Conservation (phyloP, 192 early-diverging fungal species). For the Linnemannia schmuckeri region DNA sequence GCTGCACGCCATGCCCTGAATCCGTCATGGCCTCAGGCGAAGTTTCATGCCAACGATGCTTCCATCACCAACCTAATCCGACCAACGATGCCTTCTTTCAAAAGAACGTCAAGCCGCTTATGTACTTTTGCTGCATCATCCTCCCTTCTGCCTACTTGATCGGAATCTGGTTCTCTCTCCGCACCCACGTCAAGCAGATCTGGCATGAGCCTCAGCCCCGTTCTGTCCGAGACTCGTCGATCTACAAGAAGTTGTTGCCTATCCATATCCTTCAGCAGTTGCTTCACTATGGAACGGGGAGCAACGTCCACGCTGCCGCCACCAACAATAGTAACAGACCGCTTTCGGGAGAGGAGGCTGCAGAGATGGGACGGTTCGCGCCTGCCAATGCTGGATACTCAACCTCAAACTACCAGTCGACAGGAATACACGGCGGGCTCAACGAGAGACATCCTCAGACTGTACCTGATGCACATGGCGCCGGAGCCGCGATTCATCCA, state of each 20-base stretch:
- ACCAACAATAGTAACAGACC: constrained; percentile 23
- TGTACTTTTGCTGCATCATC: constrained; percentile 80
- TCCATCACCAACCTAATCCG: constrained; percentile 72
- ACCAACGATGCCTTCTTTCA: constrained; percentile 85
- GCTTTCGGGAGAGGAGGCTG: constrained; percentile 24
- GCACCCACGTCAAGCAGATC: constrained; percentile 88
- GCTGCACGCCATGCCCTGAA: constrained; percentile 50
- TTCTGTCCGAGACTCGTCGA: constrained; percentile 36
- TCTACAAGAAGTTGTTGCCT: constrained; percentile 62
- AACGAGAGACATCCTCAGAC: constrained; percentile 24
- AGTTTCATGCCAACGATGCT: constrained; percentile 71
- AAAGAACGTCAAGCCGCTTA: constrained; percentile 85
- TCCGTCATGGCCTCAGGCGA: constrained; percentile 7
- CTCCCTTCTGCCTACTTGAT: constrained; percentile 78
- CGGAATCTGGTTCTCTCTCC: constrained; percentile 93
- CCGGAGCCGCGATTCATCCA: constrained; percentile 18
- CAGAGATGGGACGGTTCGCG: constrained; percentile 43
- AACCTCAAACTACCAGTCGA: constrained; percentile 37
- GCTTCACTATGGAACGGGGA: constrained; percentile 43
- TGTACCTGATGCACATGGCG: constrained; percentile 1
- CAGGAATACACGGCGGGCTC: constrained; percentile 25
- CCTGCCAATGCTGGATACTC: constrained; percentile 25
- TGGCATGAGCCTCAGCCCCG: constrained; percentile 70
- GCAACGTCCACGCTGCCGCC: neutral
- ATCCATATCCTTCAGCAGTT: constrained; percentile 63